phyloP scores from a whole-genome alignment of 2,329 filamentous ascomycete genomes.

The Cordyceps farinosa region DNA sequence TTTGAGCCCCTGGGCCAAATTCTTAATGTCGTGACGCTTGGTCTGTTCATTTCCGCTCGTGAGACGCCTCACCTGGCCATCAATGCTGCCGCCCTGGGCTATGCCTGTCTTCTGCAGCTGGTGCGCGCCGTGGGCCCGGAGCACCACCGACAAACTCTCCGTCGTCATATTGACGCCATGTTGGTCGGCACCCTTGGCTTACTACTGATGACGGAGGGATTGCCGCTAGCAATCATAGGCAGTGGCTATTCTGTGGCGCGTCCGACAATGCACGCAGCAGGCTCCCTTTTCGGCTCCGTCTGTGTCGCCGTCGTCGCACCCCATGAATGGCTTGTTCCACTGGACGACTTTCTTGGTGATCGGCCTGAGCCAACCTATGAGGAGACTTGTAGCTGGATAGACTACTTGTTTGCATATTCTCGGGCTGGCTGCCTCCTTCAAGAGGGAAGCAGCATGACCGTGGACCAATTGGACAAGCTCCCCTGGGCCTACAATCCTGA shows the following conservation, averaged over 20 bases:
- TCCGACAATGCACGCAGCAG: not conserved
- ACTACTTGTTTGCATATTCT: conserved; percentile 47
- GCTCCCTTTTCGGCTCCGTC: not conserved
- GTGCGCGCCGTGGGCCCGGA: not conserved
- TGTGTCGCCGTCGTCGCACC: conserved; percentile 42
- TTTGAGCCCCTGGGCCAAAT: not conserved
- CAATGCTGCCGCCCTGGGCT: not conserved
- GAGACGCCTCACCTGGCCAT: not conserved
- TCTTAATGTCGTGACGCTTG: not conserved
- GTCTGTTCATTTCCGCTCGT: not conserved
- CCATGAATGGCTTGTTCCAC: conserved; percentile 47
- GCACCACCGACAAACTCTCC: not conserved
- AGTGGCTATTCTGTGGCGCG: not conserved
- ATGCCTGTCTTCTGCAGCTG: not conserved
- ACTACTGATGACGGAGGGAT: not conserved
- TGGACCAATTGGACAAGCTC: conserved; percentile 40
- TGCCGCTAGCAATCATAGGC: not conserved
- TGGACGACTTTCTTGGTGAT: conserved; percentile 36
- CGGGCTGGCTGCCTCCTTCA: conserved; percentile 25
- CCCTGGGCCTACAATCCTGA: not conserved
- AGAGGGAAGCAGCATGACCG: conserved; percentile 35
- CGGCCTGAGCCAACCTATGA: conserved; percentile 43
- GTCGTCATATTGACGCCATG: not conserved
- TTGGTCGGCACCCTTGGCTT: conserved; percentile 4
- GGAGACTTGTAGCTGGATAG: conserved; percentile 52